Evolutionary conservation across 2,329 filamentous ascomycete genomes (phyloP), one percentile per base, ranked within the genome.

Genomic region (Phyllosticta citriasiana): DNA sequence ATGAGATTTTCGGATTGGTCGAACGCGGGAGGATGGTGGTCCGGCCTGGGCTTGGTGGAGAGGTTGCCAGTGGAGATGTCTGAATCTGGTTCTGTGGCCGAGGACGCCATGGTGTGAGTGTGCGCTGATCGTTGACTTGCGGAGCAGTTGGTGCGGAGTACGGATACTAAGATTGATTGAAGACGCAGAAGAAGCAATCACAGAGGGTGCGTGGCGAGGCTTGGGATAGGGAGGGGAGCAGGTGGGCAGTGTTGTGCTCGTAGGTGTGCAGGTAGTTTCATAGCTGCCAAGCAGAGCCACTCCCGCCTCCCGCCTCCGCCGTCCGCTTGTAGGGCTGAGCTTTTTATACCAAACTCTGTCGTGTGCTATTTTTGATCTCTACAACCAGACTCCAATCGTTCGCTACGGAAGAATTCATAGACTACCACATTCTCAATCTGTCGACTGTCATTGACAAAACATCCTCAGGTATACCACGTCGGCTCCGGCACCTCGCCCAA

Each of bases 401-500:
- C 19, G 19, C 19, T 22, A 22, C 19, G 19, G 19, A 22, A 22
- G 19, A 22, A 22, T 22, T 22, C 19, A 22, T 22, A 22, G 19
- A 22, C 19, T 22, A 22, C 19, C 19, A 33, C 10, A 33, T 40
- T 40, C 33, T 40, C 33, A 40, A 40, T 22, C 19, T 22, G 19
- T 22, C 19, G 19, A 22, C 19, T 2, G 19, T 22, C 19, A 22
- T 22, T 22, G 19, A 22, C 19, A 22, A 22, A 22, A 22, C 19
- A 22, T 22, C 19, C 19, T 61, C 55, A 84, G 19, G 83, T 86
- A 67, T 86, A 87, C 84, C 84, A 86, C 3, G 80, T 83, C 14
- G 82, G 78, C 70, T 80, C 77, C 0, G 84, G 84, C 10, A 80
- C 67, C 72, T 87, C 82, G 14, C 76, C 78, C 57, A 86, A 66